Evolutionary conservation across 163 green algal genomes (phyloP).

Genomic region (Smithsoniella earleae): DNA sequence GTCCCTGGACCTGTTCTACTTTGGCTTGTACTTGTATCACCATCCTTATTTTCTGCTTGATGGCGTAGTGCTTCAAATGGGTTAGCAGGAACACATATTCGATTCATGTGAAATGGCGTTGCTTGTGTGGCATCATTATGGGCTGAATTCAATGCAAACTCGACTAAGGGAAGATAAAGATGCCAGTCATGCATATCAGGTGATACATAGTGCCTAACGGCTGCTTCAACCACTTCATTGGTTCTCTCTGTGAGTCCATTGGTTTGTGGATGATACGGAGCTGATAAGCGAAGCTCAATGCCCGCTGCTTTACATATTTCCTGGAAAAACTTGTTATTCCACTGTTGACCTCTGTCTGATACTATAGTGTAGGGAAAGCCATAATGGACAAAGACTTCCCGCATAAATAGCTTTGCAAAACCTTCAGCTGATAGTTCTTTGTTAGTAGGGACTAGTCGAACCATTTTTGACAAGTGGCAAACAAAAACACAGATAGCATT

Average conservation of each 20-base stretch:
- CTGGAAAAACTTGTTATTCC: background rate
- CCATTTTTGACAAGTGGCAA: slow-evolving; percentile 10
- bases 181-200: background rate
- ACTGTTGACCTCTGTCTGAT: background rate
- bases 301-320: background rate
- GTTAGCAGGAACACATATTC: background rate
- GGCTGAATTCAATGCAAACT: slow-evolving; percentile 1
- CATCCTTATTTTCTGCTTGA: background rate
- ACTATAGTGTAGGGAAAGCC: background rate
- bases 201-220: background rate
- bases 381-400: background rate
- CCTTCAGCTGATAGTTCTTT: background rate
- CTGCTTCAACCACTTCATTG: background rate
- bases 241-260: background rate
- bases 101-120: slow-evolving; percentile 9
- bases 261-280: background rate
- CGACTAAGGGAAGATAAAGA: background rate
- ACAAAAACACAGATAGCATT: slow-evolving; percentile 1
- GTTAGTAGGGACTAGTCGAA: background rate
- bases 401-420: slow-evolving; percentile 16
- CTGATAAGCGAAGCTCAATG: background rate
- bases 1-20: background rate
- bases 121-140: background rate
- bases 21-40: background rate
- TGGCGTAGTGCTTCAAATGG: background rate